Evolutionary conservation across 805 yeast genomes (phyloP), one percentile per base, ranked within the genome.

Genomic region (Kodamaea lidongshanica): DNA sequence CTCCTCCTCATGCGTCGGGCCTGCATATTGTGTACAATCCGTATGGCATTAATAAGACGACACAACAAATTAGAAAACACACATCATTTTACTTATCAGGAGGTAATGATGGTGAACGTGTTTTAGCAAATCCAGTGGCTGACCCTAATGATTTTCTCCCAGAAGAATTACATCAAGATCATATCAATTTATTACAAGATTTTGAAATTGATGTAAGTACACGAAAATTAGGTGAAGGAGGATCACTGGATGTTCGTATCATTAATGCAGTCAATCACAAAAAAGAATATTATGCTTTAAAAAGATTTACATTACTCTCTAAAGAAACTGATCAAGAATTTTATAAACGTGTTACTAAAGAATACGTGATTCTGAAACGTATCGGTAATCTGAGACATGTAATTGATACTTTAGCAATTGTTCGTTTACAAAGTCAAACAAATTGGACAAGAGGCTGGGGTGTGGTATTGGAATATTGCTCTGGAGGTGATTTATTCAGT

Each of bases 381-480:
- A 48, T 74, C 19, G 59, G 69, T 32, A 61, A 64, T n/a, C 74
- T 74, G 39, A 59, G 77, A 27, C 88, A 82, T 52, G 69, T 78
- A 9, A 72, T 77, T 7, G 65, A 65, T 19, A 74, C 79, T 4
- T 60, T 65, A 39, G 74, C 72, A 7, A 45, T 80, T 14, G 50
- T 80, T 11, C 67, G 74, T 34, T 62, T 79, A 12, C 81, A 79
- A 33, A 64, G 79, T 1, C 68, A 73, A 12, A 62, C 65, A 5
- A 60, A 54, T 24, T 52, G 78, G 37, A 65, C 72, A 2, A 59
- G 87, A 39, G 79, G 84, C 2, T 82, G 92, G 92, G 92, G 89
- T 3, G 71, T 81, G 50, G 67, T 77, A 3, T 58, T 81, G 67
- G 84, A 79, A 39, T 67, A 56, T 31, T 79, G 85, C 42, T 55